These are phyloP conservation scores for Fusarium sp. DNA, from an alignment of 2,329 filamentous ascomycete species.

Conservation along the genomic window DNA sequence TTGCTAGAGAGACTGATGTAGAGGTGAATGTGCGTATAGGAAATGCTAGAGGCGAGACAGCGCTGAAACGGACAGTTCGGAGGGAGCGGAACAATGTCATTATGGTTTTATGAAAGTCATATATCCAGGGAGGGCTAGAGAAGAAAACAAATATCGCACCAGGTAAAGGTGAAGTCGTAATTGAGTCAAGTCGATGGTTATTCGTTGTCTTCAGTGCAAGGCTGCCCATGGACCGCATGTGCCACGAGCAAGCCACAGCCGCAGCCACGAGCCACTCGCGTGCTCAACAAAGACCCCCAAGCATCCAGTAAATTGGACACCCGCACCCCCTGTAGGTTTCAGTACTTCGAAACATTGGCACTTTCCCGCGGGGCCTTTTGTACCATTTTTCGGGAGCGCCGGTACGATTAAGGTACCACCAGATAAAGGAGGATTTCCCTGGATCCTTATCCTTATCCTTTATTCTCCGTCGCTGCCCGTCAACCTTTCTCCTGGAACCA, in stretches of 20 bases:
- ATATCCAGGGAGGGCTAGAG: not conserved
- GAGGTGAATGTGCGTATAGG: constrained; percentile 49
- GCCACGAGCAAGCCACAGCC: constrained; percentile 38
- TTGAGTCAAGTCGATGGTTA: constrained; percentile 19
- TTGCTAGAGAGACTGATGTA: constrained; percentile 53
- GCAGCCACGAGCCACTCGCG: constrained; percentile 6
- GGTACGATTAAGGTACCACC: constrained; percentile 36
- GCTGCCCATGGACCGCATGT: constrained; percentile 5
- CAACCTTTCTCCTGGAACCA: constrained; percentile 36
- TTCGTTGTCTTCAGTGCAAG: constrained; percentile 8
- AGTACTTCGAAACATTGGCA: constrained; percentile 5
- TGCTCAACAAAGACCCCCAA: constrained; percentile 1
- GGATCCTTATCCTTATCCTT: constrained; percentile 23
- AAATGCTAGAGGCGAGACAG: constrained; percentile 7
- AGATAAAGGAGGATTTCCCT: constrained; percentile 33
- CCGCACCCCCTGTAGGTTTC: constrained; percentile 14
- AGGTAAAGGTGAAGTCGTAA: constrained; percentile 4
- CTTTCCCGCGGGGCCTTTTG: constrained; percentile 5
- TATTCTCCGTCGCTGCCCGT: constrained; percentile 15
- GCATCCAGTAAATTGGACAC: constrained; percentile 24
- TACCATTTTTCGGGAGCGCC: constrained; percentile 40
- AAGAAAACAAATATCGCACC: not conserved
- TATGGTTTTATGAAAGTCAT: not conserved
- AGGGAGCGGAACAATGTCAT: constrained; percentile 25
- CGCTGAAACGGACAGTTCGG: constrained; percentile 16